Evolutionary conservation across 2,329 filamentous ascomycete genomes (phyloP).

Genomic region (Fusarium chaquense): DNA sequence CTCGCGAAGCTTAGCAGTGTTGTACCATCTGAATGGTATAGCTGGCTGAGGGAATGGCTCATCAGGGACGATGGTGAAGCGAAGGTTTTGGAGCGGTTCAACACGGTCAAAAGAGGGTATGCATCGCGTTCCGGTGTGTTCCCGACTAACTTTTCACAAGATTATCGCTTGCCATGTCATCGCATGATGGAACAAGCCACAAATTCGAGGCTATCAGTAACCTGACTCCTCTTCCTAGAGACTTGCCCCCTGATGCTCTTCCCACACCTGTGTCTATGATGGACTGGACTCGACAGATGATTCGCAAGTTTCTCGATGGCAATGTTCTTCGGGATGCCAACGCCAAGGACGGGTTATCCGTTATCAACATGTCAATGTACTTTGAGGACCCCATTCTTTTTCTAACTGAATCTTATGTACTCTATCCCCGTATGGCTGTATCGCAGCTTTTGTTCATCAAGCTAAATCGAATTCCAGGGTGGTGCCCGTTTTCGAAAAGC

Average conservation of each 20-base stretch:
- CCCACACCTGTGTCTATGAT: conserved; percentile 4
- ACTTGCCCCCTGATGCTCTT: background rate
- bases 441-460: no score
- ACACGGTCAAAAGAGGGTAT: conserved; percentile 5
- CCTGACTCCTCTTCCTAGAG: conserved; percentile 11
- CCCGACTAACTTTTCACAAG: conserved; percentile 4
- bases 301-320: conserved; percentile 1
- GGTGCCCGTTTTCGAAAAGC: conserved; percentile 14
- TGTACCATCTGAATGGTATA: conserved; percentile 21
- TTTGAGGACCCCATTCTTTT: conserved; percentile 21
- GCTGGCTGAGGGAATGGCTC: conserved; percentile 28
- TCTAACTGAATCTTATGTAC: conserved; percentile 23
- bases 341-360: conserved; percentile 20
- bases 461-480: conserved; percentile 19
- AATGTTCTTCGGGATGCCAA: background rate
- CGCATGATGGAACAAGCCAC: background rate
- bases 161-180: background rate
- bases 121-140: background rate
- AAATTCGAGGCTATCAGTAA: conserved; percentile 8
- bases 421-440: background rate
- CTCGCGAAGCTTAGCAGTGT: background rate
- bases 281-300: conserved; percentile 23
- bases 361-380: conserved; percentile 32
- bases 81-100: conserved; percentile 4
- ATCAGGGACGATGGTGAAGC: background rate